Base-by-base conservation (phyloP, 108 stramenopile genomes). In the Fragilaria radians region DNA sequence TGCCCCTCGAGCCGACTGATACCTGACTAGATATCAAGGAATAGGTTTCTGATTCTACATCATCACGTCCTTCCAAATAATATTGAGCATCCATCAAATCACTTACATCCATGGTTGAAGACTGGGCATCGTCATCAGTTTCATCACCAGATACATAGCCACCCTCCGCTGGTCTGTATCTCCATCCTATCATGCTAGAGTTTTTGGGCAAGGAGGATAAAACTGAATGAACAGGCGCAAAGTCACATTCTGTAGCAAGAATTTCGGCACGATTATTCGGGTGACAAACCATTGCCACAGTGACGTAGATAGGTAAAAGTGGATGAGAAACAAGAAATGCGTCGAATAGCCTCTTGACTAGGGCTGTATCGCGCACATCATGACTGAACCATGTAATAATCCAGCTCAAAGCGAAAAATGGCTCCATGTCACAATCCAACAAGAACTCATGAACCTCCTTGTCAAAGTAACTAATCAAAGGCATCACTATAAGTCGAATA, bases 311-410 rank as follows among this genome's bases (percentile, higher is more conserved):
- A 0, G 80, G 63, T 70, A 95, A 69, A 5, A 88, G 56, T 1
- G 94, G 86, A 68, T 95, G 94, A 47, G 74, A 74, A 29, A 71
- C 71, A 24, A 95, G 63, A 62, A 95, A 91, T 54, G 85, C 88
- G 68, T 95, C 94, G 68, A 88, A 95, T 48, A 95, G 52, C 36
- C 94, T 71, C 54, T 93, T 89, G 54, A 90, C 91, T 3, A 89
- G 42, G 4, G 54, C 57, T 4, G 89, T 86, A 52, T 95, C 94
- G 29, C 88, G 67, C 5, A 96, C 73, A 63, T 96, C 95, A 73
- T 96, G 95, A 33, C 83, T 51, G 61, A 94, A 94, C 95, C 95
- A 96, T 0, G 95, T 96, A 14, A 96, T 63, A 23, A 96, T 71
- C 95, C 95, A 96, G 34, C 74, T 66, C 18, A 94, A 51, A 33